phyloP scores from a whole-genome alignment of 352 stramenopile genomes.

The Globisporangium nagaii region DNA sequence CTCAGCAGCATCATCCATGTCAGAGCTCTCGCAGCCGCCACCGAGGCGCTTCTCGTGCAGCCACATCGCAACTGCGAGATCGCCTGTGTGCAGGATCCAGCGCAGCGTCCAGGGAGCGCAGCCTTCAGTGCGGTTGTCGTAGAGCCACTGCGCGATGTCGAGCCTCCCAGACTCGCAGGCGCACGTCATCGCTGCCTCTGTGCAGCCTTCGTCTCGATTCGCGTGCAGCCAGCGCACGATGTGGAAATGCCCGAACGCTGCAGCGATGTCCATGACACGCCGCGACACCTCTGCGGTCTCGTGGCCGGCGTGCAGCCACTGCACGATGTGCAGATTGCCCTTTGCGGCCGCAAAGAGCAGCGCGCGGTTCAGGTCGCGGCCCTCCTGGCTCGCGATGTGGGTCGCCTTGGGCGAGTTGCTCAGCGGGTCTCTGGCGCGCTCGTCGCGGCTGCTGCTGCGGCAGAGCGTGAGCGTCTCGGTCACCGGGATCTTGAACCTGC shows the following conservation, averaged over 20 bases:
- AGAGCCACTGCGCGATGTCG: conserved; percentile 20
- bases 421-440: background rate
- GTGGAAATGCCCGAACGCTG: conserved; percentile 20
- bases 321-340: conserved; percentile 15
- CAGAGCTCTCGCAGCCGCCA: conserved; percentile 1
- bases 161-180: conserved; percentile 12
- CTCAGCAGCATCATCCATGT: conserved; percentile 21
- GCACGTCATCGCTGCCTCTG: conserved; percentile 12
- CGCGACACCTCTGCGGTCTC: background rate
- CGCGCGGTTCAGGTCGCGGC: conserved; percentile 9
- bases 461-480: conserved; percentile 13
- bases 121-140: conserved; percentile 10
- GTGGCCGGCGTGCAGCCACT: conserved; percentile 18
- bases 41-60: conserved; percentile 2
- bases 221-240: conserved; percentile 22
- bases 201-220: conserved; percentile 12
- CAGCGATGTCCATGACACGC: conserved; percentile 27
- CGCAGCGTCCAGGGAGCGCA: conserved; percentile 13
- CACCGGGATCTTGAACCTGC: conserved; percentile 8
- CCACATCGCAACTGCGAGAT: conserved; percentile 6
- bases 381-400: conserved; percentile 7
- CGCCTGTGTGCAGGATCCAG: conserved; percentile 10
- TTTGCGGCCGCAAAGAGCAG: conserved; percentile 12
- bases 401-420: background rate
- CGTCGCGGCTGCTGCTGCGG: conserved; percentile 5